phyloP scores from a whole-genome alignment of 2,329 filamentous ascomycete genomes.

The Parastagonospora avenae region DNA sequence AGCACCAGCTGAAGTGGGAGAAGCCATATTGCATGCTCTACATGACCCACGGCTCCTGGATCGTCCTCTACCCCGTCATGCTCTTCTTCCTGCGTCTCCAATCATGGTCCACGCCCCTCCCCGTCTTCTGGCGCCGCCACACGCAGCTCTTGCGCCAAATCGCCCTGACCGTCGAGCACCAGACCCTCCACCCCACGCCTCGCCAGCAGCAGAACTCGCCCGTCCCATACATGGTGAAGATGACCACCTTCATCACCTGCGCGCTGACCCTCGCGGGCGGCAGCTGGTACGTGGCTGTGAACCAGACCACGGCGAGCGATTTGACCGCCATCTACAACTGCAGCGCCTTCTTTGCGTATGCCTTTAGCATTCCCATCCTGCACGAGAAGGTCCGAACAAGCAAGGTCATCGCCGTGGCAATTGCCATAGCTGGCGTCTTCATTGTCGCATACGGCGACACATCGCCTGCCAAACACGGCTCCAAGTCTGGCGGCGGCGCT shows the following conservation, averaged over 20 bases:
- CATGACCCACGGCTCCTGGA: constrained; percentile 93
- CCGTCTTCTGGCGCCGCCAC: constrained; percentile 81
- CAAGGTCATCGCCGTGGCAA: constrained; percentile 83
- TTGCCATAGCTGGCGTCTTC: constrained; percentile 88
- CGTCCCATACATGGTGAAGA: constrained; percentile 75
- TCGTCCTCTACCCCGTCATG: constrained; percentile 84
- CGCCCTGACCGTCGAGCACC: constrained; percentile 83
- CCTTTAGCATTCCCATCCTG: constrained; percentile 88
- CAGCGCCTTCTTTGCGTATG: constrained; percentile 97
- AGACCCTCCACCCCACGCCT: constrained; percentile 69
- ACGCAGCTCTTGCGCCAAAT: constrained; percentile 67
- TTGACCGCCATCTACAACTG: constrained; percentile 99
- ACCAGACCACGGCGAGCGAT: constrained; percentile 89
- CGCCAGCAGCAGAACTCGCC: constrained; percentile 57
- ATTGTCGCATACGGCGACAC: constrained; percentile 92
- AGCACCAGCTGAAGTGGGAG: constrained; percentile 89
- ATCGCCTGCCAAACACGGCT: constrained; percentile 59
- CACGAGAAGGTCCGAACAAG: constrained; percentile 81
- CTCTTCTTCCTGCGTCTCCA: constrained; percentile 79
- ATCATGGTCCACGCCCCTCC: constrained; percentile 79
- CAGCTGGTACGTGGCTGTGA: constrained; percentile 95
- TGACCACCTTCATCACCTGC: constrained; percentile 80
- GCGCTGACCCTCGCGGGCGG: constrained; percentile 88
- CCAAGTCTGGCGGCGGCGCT: constrained; percentile 60
- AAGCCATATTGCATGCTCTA: constrained; percentile 99